Evolutionary conservation across 257 asterid species (phyloP), one percentile per base, ranked within the genome.

Genomic region (Forsythia suspensa): DNA sequence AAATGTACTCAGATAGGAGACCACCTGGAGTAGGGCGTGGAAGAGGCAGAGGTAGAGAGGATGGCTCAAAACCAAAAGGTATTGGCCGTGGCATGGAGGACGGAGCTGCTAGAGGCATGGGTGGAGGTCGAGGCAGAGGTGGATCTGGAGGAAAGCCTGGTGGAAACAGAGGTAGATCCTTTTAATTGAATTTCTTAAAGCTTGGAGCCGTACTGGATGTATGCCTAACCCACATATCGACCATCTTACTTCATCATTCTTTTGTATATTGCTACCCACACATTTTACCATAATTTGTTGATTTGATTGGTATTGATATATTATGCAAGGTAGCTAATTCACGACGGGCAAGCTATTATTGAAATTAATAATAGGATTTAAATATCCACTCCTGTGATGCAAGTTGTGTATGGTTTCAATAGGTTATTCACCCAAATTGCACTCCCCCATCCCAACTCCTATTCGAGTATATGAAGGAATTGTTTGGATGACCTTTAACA

Each of bases 11-110:
- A 90, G 92, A 90, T 78, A 81, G 94, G 84, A 88, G 82, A 87
- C 92, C 94, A 69, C 92, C 94, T 16, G 92, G 94, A 43, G 92
- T 90, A 67, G 90, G 92, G 78, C 89, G 94, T 63, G 91, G 94
- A 79, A 84, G 92, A 78, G 92, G 94, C 72, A 82, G 94, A 85
- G 93, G 91, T 11, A 79, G 89, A 79, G 92, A 88, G 61, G 94
- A 89, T 69, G 79, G 80, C 51, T 36, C 90, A 29, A 89, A 83
- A 81, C 63, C 88, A 72, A 84, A 82, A 80, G 91, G 89, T 12
- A 46, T 78, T 13, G 93, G 93, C 38, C 92, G 88, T 76, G 91
- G 90, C 43, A 44, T 83, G 76, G 94, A 88, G 76, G 92, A 90
- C 41, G 91, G 88, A 70, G 87, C 88, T 43, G 83, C 74, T 84